Evolutionary conservation across 2,329 filamentous ascomycete species (phyloP).

Genomic region (Alternaria gansuensis): DNA sequence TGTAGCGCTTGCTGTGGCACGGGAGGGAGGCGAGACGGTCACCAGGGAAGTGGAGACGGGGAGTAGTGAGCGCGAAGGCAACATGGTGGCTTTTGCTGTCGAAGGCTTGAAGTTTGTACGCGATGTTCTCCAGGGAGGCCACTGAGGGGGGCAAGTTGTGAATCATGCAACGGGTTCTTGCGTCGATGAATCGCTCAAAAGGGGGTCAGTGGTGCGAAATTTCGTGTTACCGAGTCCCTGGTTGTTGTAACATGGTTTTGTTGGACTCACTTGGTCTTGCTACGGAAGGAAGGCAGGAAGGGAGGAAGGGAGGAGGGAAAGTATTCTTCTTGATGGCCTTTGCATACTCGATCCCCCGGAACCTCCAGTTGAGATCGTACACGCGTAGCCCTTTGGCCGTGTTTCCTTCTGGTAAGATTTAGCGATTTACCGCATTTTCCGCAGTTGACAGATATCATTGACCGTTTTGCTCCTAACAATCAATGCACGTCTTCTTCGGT

Average conservation of each 20-base stretch:
- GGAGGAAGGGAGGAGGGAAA: background rate
- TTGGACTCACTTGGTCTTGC: background rate
- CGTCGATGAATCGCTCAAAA: background rate
- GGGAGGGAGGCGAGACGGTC: slow-evolving; percentile 61
- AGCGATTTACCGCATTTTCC: background rate
- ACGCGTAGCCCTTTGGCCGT: background rate
- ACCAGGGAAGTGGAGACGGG: slow-evolving; percentile 67
- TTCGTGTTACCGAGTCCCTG: background rate
- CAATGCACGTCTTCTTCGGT: background rate
- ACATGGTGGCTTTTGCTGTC: slow-evolving; percentile 70
- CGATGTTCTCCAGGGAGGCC: slow-evolving; percentile 62
- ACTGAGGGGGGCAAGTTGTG: slow-evolving; percentile 49
- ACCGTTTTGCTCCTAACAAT: background rate
- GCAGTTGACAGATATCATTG: background rate
- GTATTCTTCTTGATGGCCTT: background rate
- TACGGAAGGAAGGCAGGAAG: slow-evolving; percentile 1
- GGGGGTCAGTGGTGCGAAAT: slow-evolving; percentile 6
- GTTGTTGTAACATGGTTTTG: background rate
- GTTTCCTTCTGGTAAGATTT: background rate
- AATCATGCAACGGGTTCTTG: slow-evolving; percentile 4
- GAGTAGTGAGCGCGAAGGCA: slow-evolving; percentile 63
- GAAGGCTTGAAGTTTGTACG: slow-evolving; percentile 65
- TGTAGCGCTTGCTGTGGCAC: slow-evolving; percentile 69
- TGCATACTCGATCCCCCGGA: background rate
- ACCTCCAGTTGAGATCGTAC: background rate